These are phyloP conservation scores for Malbranchea zuffiana DNA, from an alignment of 2,329 filamentous ascomycete species.

Conservation along the genomic window DNA sequence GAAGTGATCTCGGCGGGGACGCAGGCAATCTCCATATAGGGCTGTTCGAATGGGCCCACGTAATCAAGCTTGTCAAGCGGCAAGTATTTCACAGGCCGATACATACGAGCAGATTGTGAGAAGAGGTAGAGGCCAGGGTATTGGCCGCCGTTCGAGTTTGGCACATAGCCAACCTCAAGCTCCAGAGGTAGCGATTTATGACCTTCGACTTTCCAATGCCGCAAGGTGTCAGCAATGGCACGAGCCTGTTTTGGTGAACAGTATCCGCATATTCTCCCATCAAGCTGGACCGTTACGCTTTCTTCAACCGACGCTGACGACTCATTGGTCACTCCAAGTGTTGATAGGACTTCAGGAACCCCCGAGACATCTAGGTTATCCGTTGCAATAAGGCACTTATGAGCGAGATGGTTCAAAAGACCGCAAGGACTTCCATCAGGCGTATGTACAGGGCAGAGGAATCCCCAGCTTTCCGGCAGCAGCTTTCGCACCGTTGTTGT, in stretches of 20 bases:
- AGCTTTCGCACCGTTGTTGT: conserved; percentile 95
- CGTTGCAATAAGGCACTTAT: conserved; percentile 87
- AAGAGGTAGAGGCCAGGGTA: conserved; percentile 95
- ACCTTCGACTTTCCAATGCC: conserved; percentile 92
- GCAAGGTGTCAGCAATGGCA: conserved; percentile 71
- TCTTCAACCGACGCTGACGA: conserved; percentile 72
- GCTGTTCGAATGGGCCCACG: conserved; percentile 89
- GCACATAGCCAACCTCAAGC: conserved; percentile 86
- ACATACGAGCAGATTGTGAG: conserved; percentile 74
- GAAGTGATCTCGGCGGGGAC: conserved; percentile 77
- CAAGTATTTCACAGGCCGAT: conserved; percentile 83
- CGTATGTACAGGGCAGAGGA: conserved; percentile 93
- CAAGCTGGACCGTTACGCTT: conserved; percentile 78
- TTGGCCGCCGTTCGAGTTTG: conserved; percentile 78
- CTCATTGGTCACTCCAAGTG: conserved; percentile 65
- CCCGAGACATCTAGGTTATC: conserved; percentile 60
- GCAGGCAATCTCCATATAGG: conserved; percentile 95
- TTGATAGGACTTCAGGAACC: conserved; percentile 61
- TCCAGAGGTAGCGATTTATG: conserved; percentile 67
- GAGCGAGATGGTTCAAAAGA: conserved; percentile 84
- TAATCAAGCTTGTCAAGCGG: conserved; percentile 76
- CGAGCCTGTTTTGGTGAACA: conserved; percentile 75
- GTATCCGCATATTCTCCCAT: conserved; percentile 82
- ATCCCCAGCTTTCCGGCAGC: conserved; percentile 94
- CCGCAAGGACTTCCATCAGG: conserved; percentile 94